Evolutionary conservation across 495 filamentous ascomycete genomes (phyloP).

Genomic region (Collariella sp.): DNA sequence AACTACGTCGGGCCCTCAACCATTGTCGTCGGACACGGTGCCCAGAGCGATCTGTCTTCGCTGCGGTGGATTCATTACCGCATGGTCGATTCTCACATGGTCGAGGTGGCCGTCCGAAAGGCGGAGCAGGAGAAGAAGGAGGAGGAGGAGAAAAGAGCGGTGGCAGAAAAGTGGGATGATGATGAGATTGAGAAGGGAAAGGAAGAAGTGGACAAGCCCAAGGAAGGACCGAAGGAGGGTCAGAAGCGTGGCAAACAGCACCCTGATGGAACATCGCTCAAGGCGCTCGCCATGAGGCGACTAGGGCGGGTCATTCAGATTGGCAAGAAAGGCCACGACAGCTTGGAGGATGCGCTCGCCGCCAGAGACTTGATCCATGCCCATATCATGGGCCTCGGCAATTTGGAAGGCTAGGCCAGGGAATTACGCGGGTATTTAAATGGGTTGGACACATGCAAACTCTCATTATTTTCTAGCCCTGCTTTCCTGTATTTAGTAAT

Average conservation of each 20-base stretch:
- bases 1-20: conserved; percentile 31
- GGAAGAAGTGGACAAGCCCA: neutral
- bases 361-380: conserved; percentile 29
- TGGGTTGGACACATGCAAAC: no score
- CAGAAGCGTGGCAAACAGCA: conserved; percentile 8
- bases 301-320: conserved; percentile 29
- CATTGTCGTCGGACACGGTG: conserved; percentile 29
- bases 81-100: conserved; percentile 1
- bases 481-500: no score
- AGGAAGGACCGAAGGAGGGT: neutral
- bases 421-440: no score
- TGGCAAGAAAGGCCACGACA: conserved; percentile 24
- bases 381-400: neutral
- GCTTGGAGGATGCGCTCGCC: conserved; percentile 37
- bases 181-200: no score
- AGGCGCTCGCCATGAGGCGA: conserved; percentile 20
- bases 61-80: conserved; percentile 17
- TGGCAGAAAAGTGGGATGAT: no score
- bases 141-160: neutral
- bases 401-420: no score
- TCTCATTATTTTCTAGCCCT: no score
- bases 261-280: conserved; percentile 19
- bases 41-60: conserved; percentile 15
- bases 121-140: neutral
- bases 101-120: conserved; percentile 2